Base-by-base conservation (phyloP, 306 rosid species). In the Ceratonia siliqua region DNA sequence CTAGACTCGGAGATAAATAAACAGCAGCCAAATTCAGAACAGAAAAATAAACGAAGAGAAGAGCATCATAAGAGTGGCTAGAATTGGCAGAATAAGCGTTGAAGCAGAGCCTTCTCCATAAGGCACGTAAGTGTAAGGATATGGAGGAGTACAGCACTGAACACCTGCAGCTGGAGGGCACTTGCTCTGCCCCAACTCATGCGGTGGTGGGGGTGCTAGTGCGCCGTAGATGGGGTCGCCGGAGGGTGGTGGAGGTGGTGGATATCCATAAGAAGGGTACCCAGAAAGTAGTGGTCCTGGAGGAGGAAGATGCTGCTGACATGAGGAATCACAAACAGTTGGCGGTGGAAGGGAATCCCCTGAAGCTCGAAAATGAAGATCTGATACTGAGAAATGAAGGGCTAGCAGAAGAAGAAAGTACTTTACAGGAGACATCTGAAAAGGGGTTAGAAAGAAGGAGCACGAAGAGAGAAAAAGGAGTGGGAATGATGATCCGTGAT, bases 121-220 rank as follows among this genome's bases (percentile, higher is more conserved):
- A 57, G 87, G 87, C 58, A 83, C 72, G 7, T 62, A 48, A 9
- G 15, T 36, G 50, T 72, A 72, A 20, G 82, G 74, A 36, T 46
- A 53, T 10, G 82, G 82, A 11, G 84, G 87, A n/a, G 57, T 72
- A 48, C 87, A 75, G 5, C 81, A 84, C 75, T 76, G 59, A 35
- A 59, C 82, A 65, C 76, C 76, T n/a, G 63, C 45, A 38, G 73
- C 70, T 4, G 87, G 87, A 59, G 87, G 87, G n/a, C 84, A 83
- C 66, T 83, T 83, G 24, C 62, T 70, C 0, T 69, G 66, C 1
- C 63, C 81, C 2, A 8, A 0, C 68, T 64, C 21, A 2, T 75
- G 78, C 32, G 2, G 27, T 2, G 83, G 84, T 2, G 83, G 84
- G 5, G 81, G 83, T 0, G 85, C 83, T 0, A 84, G 76, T 1